Percentiles rank a stretch among this genome's conserved stretches.
Conservation (phyloP, 2,329 filamentous ascomycete species). For the Trichophyton mentagrophytes region DNA sequence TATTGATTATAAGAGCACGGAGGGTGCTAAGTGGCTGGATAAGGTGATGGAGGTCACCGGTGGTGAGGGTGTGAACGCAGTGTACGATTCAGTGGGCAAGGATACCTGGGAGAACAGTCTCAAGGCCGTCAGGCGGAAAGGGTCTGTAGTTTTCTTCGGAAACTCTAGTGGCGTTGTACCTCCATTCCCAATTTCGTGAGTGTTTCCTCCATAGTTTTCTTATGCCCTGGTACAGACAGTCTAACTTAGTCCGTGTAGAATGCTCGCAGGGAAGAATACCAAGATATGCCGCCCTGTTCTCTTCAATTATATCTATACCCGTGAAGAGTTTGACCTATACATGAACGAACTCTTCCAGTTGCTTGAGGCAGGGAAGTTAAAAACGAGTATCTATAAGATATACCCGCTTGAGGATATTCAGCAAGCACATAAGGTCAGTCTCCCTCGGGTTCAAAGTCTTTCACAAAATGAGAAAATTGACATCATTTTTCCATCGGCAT, state of each 20-base stretch:
- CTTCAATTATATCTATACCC: constrained; percentile 55
- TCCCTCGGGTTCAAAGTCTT: background rate
- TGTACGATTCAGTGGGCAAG: constrained; percentile 80
- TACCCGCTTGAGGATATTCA: constrained; percentile 64
- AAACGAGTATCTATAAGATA: constrained; percentile 60
- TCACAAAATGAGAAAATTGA: background rate
- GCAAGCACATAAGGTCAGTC: constrained; percentile 49
- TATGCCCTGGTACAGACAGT: constrained; percentile 8
- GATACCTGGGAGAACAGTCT: constrained; percentile 69
- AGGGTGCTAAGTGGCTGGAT: constrained; percentile 66
- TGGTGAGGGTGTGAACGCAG: constrained; percentile 58
- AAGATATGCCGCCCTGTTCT: constrained; percentile 64
- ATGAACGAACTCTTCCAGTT: constrained; percentile 59
- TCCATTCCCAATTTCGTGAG: constrained; percentile 51
- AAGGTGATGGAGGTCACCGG: constrained; percentile 72
- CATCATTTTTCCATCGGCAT: background rate
- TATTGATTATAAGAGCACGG: constrained; percentile 72
- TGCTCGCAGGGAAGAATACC: constrained; percentile 60
- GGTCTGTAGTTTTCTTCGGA: constrained; percentile 64
- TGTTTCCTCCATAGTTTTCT: constrained; percentile 18
- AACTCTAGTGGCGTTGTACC: constrained; percentile 69
- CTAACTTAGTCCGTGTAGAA: constrained; percentile 20
- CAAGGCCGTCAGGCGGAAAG: constrained; percentile 62
- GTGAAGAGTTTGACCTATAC: constrained; percentile 60
- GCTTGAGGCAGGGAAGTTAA: constrained; percentile 55